Percentiles rank a stretch among this genome's conserved stretches.
phyloP scores from a whole-genome alignment of 148 eudicot species.

The Amaranthus hypochondriacus region DNA sequence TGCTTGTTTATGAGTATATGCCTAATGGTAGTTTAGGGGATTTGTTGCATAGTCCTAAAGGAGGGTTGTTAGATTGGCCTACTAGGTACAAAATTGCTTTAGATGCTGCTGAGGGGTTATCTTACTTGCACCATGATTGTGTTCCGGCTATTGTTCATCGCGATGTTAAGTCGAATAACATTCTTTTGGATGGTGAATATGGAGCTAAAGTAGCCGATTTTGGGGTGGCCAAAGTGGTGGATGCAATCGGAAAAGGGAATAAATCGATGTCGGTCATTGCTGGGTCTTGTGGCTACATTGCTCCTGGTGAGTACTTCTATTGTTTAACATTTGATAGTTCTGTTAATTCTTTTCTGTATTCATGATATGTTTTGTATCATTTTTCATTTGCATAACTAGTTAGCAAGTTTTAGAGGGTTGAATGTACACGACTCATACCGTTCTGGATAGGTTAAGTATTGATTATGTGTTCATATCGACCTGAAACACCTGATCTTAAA shows the following conservation, averaged over 20 bases:
- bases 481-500: no score
- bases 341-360: background rate
- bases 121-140: slow-evolving; percentile 93
- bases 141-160: slow-evolving; percentile 88
- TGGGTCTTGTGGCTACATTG: slow-evolving; percentile 95
- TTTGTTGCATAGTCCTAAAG: slow-evolving; percentile 68
- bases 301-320: slow-evolving; percentile 60
- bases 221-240: slow-evolving; percentile 84
- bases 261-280: slow-evolving; percentile 95
- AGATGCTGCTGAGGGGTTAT: slow-evolving; percentile 90
- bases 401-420: no score
- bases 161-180: slow-evolving; percentile 82
- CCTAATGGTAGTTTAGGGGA: slow-evolving; percentile 93
- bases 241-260: slow-evolving; percentile 50
- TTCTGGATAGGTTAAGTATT: no score
- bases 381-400: slow-evolving; percentile 1
- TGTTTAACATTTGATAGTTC: background rate
- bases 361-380: background rate
- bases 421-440: no score
- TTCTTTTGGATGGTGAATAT: slow-evolving; percentile 66
- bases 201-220: slow-evolving; percentile 94
- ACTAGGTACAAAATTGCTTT: slow-evolving; percentile 61
- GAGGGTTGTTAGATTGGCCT: slow-evolving; percentile 83
- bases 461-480: no score
- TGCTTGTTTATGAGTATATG: slow-evolving; percentile 92